Percentiles rank a stretch among this genome's conserved stretches.
These are phyloP conservation scores for Metschnikowia peoriensis DNA, from an alignment of 805 yeast genomes.

Conservation along the genomic window DNA sequence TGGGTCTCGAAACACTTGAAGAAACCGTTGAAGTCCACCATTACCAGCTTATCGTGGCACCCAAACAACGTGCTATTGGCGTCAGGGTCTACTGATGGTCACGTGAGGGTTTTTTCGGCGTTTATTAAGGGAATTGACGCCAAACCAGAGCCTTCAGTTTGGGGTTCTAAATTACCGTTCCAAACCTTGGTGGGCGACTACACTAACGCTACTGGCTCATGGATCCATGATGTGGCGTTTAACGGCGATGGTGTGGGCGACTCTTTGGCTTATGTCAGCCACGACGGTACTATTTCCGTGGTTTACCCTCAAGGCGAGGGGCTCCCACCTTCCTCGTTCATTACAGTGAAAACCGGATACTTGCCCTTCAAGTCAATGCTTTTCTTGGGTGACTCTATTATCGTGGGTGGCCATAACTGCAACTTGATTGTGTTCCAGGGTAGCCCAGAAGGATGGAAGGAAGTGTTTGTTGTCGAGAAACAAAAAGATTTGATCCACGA, in stretches of 20 bases:
- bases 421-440: slow-evolving; percentile 86
- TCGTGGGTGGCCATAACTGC: slow-evolving; percentile 92
- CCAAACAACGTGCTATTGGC: slow-evolving; percentile 86
- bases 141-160: slow-evolving; percentile 74
- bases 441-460: slow-evolving; percentile 60
- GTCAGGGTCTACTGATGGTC: slow-evolving; percentile 92
- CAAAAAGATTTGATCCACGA: slow-evolving; percentile 46
- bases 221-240: slow-evolving; percentile 91
- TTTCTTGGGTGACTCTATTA: slow-evolving; percentile 63
- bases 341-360: slow-evolving; percentile 59
- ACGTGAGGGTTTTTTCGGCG: slow-evolving; percentile 84
- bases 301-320: slow-evolving; percentile 74
- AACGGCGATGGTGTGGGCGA: slow-evolving; percentile 64
- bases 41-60: slow-evolving; percentile 87
- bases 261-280: slow-evolving; percentile 76
- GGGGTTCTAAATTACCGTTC: slow-evolving; percentile 97
- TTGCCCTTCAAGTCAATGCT: slow-evolving; percentile 79
- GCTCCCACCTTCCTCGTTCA: slow-evolving; percentile 58
- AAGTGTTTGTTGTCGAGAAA: slow-evolving; percentile 53
- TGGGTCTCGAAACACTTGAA: slow-evolving; percentile 98
- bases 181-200: slow-evolving; percentile 85
- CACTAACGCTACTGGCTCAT: slow-evolving; percentile 67
- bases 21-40: slow-evolving; percentile 88
- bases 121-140: slow-evolving; percentile 84
- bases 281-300: slow-evolving; percentile 80